Evolutionary conservation across 2,329 filamentous ascomycete species (phyloP), one percentile per base, ranked within the genome.

Genomic region (Fusarium nanum): DNA sequence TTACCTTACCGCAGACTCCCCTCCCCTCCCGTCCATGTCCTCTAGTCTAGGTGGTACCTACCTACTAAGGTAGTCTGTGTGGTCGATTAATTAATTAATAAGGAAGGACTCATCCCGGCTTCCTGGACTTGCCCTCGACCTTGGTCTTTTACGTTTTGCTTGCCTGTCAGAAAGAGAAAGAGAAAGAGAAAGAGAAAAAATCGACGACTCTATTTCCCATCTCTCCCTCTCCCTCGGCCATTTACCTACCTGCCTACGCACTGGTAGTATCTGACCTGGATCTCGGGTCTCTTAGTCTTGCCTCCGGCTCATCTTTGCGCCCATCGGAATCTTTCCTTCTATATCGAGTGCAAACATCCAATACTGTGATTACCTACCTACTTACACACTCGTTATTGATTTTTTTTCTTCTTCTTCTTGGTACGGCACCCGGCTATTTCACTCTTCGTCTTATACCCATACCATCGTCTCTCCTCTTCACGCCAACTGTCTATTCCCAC

Each of bases 261-360:
- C 16, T 37, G 34, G 34, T 37, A 37, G 34, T 37, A 37, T 37
- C 9, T 37, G 34, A 37, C 34, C 34, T n/a, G 34, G 34, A 37
- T 57, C 37, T 69, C 64, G 55, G 41, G 13, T 47, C 60, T 52
- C 40, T 55, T 52, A 70, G 62, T 63, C 58, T 70, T 61, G 44
- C 46, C 52, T 70, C 60, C 49, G 66, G 49, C 67, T 70, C 67
- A 70, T 64, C 37, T 59, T 70, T 70, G 67, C 57, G 67, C 67
- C 62, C 56, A 68, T 47, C 34, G 42, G 45, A 30, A 60, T 44
- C 49, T 60, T 59, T 47, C 44, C 52, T 68, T 40, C 64, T 42
- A 50, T 61, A 55, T 61, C 47, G 54, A 66, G 63, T 48, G 45
- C 41, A 23, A 40, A 49, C 32, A 41, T 41, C 14, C 23, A 52